phyloP scores from a whole-genome alignment of 208 protist species.

The Trypanosoma cruzi region DNA sequence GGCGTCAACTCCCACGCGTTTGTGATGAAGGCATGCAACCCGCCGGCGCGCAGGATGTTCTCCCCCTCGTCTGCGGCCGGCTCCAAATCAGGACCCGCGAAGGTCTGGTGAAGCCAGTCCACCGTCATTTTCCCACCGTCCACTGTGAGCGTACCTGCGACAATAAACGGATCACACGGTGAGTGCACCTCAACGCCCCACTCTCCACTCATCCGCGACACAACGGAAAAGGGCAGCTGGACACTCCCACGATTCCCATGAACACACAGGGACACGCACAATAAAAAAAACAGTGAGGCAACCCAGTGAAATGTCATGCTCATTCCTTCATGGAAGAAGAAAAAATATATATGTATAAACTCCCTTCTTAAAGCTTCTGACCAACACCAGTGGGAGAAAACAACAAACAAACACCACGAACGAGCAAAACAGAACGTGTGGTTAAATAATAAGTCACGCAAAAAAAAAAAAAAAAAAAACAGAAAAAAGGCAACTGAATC shows the following conservation, averaged over 20 bases:
- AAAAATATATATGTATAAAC: conserved; percentile 17
- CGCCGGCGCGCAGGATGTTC: conserved; percentile 29
- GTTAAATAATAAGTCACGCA: too few species aligned
- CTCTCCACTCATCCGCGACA: conserved; percentile 49
- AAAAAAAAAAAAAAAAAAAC: too few species aligned
- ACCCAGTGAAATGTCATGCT: not conserved
- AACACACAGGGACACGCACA: conserved; percentile 1
- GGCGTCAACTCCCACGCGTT: not conserved
- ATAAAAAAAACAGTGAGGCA: conserved; percentile 18
- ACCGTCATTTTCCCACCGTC: conserved; percentile 37
- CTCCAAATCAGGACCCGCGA: conserved; percentile 2
- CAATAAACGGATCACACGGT: conserved; percentile 32
- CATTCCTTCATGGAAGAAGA: not conserved
- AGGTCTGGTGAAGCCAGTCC: conserved; percentile 35
- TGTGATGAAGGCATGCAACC: conserved; percentile 33
- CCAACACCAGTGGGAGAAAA: too few species aligned
- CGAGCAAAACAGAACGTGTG: too few species aligned
- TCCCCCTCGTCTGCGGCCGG: conserved; percentile 18
- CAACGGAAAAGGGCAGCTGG: conserved; percentile 46
- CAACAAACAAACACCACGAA: too few species aligned
- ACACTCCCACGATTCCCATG: conserved; percentile 17
- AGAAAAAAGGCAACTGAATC: too few species aligned
- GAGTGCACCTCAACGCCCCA: conserved; percentile 65
- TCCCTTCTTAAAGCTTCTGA: not conserved
- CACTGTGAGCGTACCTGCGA: conserved; percentile 39